phyloP scores from a whole-genome alignment of 2,329 filamentous ascomycete genomes.

The Aspergillus quadrilineatus region DNA sequence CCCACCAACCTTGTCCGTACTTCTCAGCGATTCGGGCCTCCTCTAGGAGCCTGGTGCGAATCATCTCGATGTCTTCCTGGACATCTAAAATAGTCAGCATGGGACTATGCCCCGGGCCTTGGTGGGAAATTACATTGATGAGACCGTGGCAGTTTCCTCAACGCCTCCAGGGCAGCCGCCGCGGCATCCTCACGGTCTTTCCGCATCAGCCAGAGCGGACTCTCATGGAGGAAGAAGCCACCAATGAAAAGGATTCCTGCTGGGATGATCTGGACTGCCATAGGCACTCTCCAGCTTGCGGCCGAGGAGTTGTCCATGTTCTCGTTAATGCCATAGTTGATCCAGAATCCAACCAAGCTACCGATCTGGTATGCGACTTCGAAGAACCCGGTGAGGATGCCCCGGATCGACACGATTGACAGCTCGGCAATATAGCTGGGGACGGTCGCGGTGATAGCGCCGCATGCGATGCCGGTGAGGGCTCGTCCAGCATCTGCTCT shows the following conservation, averaged over 20 bases:
- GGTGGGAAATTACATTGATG: constrained; percentile 11
- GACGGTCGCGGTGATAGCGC: constrained; percentile 31
- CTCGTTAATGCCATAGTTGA: constrained; percentile 25
- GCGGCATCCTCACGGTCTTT: constrained; percentile 15
- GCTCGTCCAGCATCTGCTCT: constrained; percentile 35
- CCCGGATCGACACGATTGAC: constrained; percentile 34
- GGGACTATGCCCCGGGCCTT: not conserved
- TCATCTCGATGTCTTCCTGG: constrained; percentile 16
- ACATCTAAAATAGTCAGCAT: constrained; percentile 5
- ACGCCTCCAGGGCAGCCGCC: constrained; percentile 3
- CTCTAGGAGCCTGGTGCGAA: constrained; percentile 10
- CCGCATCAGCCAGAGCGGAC: constrained; percentile 31
- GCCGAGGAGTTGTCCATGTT: constrained; percentile 23
- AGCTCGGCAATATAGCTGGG: constrained; percentile 38
- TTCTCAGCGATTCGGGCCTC: constrained; percentile 14
- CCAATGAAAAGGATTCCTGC: constrained; percentile 30
- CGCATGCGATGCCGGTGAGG: constrained; percentile 34
- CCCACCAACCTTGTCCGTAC: constrained; percentile 25
- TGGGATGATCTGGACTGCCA: constrained; percentile 30
- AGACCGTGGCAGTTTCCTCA: constrained; percentile 16
- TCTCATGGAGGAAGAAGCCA: constrained; percentile 31
- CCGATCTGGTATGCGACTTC: constrained; percentile 35
- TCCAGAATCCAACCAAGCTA: constrained; percentile 24
- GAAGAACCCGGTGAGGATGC: constrained; percentile 34
- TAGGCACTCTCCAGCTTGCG: constrained; percentile 17